Conservation (phyloP, 345 rosid species). For the Salix arbutifolia region DNA sequence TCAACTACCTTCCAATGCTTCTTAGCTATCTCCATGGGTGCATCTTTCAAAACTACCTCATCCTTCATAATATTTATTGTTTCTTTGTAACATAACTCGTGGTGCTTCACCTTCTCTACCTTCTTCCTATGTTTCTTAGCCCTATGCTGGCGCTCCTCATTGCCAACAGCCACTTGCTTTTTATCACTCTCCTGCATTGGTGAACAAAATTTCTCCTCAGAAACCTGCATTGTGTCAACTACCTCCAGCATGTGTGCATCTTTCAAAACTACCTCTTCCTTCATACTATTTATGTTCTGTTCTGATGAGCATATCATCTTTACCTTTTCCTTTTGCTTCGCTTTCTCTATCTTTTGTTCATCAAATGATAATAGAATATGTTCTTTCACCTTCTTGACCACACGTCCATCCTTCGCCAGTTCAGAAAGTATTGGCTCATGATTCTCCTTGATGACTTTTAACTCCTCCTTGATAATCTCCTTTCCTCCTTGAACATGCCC, state of each 20-base stretch:
- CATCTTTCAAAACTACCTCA: background rate
- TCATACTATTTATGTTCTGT: background rate
- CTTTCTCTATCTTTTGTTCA: conserved; percentile 17
- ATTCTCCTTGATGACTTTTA: conserved; percentile 10
- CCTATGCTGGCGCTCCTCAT: conserved; percentile 9
- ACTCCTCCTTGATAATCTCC: conserved; percentile 12
- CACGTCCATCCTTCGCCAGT: conserved; percentile 10
- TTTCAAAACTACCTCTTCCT: background rate
- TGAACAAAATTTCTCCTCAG: background rate
- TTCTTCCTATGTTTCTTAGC: conserved; percentile 18
- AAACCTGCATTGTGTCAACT: too few relatives aligned
- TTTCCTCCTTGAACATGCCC: conserved; percentile 24
- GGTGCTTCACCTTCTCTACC: conserved; percentile 21
- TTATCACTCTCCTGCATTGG: conserved; percentile 6
- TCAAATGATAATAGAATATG: background rate
- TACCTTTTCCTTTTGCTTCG: conserved; percentile 20
- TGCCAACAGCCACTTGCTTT: conserved; percentile 9
- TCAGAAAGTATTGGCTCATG: conserved; percentile 7
- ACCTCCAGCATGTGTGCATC: background rate
- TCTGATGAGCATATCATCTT: conserved; percentile 3
- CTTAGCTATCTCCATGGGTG: background rate
- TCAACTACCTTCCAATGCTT: background rate
- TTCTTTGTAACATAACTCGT: conserved; percentile 5
- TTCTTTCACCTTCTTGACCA: conserved; percentile 18
- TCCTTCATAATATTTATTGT: background rate